These are phyloP conservation scores for Solanum virginianum DNA, from an alignment of 257 asterid genomes.

Conservation along the genomic window DNA sequence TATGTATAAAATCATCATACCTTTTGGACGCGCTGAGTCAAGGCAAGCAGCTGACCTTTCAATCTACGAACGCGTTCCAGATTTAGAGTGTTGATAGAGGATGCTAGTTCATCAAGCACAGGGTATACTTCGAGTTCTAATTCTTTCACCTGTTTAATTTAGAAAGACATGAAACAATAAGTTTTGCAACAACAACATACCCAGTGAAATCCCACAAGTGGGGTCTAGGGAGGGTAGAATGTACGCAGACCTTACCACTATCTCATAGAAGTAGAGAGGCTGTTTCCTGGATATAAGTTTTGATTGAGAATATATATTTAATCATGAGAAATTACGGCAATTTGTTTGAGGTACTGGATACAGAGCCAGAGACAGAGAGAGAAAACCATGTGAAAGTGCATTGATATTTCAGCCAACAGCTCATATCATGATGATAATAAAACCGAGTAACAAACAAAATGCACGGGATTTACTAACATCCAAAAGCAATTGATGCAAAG, in stretches of 20 bases:
- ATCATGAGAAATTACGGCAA: background rate
- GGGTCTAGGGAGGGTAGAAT: no score
- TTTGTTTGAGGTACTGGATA: background rate
- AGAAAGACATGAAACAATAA: background rate
- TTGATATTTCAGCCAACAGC: background rate
- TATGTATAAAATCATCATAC: slow-evolving; percentile 6
- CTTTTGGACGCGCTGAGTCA: slow-evolving; percentile 97
- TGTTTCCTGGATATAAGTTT: no score
- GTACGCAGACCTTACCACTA: no score
- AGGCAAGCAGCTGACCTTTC: slow-evolving; percentile 89
- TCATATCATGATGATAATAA: background rate
- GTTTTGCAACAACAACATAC: no score
- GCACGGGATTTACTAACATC: background rate
- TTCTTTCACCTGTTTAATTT: slow-evolving; percentile 65
- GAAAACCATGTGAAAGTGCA: background rate
- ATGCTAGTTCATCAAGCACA: slow-evolving; percentile 82
- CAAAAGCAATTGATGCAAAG: background rate
- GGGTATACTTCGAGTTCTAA: slow-evolving; percentile 85
- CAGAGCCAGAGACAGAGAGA: background rate
- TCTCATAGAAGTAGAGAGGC: no score
- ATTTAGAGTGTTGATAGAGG: slow-evolving; percentile 84
- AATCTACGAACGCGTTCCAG: slow-evolving; percentile 94
- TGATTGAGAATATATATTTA: background rate
- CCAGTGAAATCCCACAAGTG: no score
- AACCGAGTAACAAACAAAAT: background rate